Evolutionary conservation across 306 rosid species (phyloP), one percentile per base, ranked within the genome.

Genomic region (Alnus rubra): DNA sequence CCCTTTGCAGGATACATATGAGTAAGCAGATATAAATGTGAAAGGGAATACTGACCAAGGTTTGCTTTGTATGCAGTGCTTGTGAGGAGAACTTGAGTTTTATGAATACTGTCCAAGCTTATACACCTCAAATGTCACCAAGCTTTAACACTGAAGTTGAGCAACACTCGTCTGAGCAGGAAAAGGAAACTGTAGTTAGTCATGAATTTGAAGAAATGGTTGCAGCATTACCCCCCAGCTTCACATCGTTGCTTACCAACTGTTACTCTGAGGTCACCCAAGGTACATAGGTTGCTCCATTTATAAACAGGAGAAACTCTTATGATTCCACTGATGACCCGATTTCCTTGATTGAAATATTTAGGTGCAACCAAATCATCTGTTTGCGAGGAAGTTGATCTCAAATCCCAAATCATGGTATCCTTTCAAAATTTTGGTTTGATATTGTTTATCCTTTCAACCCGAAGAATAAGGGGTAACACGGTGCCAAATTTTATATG

Each of bases 191-290:
- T 44, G 11, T 64, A 59, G 83, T 84, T 12, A 39, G 18, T 77
- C 83, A 51, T 47, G 82, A 86, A 45, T 69, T 84, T 39, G 90
- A 87, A 54, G 79, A 79, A 79, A 44, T 78, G 55, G 76, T 85
- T 82, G 86, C 88, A 50, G 83, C 88, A 76, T 85, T 92, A 76
- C 98, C 97, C 74, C 98, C 96, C 79, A 90, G 96, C 86, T 95
- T 95, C 84, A 78, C 92, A 81, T 48, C 92, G 73, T 84, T 90
- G 55, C 77, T 88, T 65, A 82, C 88, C 71, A 88, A 83, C 59
- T 77, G 75, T 75, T 87, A 86, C 68, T 80, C 88, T 42, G 82
- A 62, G 72, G 60, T 70, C 74, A 86, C 86, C 65, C 90, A 82
- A 68, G 90, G 98, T 92, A 71, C 51, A 87, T 42, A 54, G 63